Conservation (phyloP, 2,329 filamentous ascomycete species). For the Trichoderma pleuroti region DNA sequence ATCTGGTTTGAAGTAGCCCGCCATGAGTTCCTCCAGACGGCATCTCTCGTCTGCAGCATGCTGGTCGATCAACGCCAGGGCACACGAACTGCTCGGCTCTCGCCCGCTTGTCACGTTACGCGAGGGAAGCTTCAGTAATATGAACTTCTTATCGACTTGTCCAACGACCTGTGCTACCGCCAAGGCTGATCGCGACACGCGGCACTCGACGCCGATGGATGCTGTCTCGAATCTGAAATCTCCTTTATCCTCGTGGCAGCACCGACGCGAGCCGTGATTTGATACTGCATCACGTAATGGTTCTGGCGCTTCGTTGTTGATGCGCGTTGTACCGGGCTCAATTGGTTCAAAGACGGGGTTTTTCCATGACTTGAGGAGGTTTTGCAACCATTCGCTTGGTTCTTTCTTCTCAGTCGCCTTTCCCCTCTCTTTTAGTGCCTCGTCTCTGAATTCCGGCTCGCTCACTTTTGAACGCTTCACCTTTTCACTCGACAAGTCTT, state of each 20-base stretch:
- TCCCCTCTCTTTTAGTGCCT: not conserved
- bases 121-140: conserved; percentile 60
- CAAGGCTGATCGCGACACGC: conserved; percentile 62
- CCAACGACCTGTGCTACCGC: conserved; percentile 62
- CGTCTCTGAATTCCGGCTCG: not conserved
- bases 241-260: conserved; percentile 13
- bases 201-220: conserved; percentile 34
- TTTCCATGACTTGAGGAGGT: conserved; percentile 63
- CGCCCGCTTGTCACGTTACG: conserved; percentile 1
- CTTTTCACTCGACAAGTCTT: not conserved
- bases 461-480: not conserved
- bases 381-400: conserved; percentile 53
- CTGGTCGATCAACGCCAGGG: conserved; percentile 80
- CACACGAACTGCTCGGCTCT: conserved; percentile 35
- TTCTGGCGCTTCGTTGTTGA: conserved; percentile 26
- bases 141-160: conserved; percentile 89
- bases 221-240: conserved; percentile 30
- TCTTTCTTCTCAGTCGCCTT: conserved; percentile 19
- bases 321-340: conserved; percentile 44
- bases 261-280: not conserved
- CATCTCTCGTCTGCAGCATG: conserved; percentile 92
- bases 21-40: conserved; percentile 70
- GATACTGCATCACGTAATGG: not conserved
- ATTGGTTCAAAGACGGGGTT: conserved; percentile 68
- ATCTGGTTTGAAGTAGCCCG: conserved; percentile 42